phyloP scores from a whole-genome alignment of 495 filamentous ascomycete species.

The Penicillium longicatenatum region DNA sequence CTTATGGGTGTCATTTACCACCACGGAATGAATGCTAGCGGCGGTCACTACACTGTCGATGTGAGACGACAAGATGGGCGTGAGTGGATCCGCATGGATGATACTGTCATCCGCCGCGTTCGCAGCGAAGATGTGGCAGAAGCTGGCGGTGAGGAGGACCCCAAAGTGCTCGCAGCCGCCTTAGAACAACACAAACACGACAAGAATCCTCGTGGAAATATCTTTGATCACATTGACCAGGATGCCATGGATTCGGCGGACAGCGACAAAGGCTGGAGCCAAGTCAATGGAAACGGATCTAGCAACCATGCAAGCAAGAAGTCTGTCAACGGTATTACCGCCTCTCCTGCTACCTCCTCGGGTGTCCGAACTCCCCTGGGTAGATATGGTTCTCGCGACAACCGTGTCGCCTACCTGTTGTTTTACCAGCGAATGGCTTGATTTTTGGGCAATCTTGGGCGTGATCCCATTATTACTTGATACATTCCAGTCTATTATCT shows the following conservation, averaged over 20 bases:
- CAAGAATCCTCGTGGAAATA: slow-evolving; percentile 58
- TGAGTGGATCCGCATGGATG: slow-evolving; percentile 95
- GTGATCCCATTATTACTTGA: not conserved
- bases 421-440: slow-evolving; percentile 81
- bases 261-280: slow-evolving; percentile 77
- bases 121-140: slow-evolving; percentile 89
- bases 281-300: slow-evolving; percentile 66
- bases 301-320: slow-evolving; percentile 55
- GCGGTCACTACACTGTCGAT: slow-evolving; percentile 96
- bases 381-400: slow-evolving; percentile 79
- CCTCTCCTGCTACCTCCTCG: slow-evolving; percentile 49
- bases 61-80: slow-evolving; percentile 88
- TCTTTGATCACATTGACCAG: slow-evolving; percentile 70
- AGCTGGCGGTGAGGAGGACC: slow-evolving; percentile 77
- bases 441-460: slow-evolving; percentile 6
- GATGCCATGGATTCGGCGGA: slow-evolving; percentile 60
- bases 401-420: slow-evolving; percentile 94
- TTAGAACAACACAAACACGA: slow-evolving; percentile 66
- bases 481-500: not conserved
- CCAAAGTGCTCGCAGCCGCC: slow-evolving; percentile 64
- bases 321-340: slow-evolving; percentile 66
- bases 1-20: slow-evolving; percentile 95
- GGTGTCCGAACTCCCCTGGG: slow-evolving; percentile 61
- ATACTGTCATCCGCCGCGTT: slow-evolving; percentile 85
- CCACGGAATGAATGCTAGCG: slow-evolving; percentile 92